Conservation (phyloP, 140 eudicot species). For the Ambrosia hybrid region DNA sequence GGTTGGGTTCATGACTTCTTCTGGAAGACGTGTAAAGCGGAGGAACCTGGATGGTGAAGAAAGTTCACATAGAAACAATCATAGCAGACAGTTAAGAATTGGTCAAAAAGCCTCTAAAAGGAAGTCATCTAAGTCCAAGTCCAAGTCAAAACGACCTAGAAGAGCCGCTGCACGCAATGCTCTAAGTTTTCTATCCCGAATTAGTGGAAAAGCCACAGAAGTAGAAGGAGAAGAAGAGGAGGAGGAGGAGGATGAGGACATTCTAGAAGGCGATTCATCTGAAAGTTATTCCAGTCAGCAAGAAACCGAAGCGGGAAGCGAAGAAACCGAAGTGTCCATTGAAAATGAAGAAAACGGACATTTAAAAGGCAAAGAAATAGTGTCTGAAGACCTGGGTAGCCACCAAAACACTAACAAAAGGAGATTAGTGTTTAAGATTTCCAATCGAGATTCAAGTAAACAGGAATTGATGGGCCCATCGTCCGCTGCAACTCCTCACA, state of each 20-base stretch:
- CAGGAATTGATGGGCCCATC: conserved; percentile 54
- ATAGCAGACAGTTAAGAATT: conserved; percentile 49
- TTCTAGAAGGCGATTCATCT: conserved; percentile 50
- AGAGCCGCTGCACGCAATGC: conserved; percentile 98
- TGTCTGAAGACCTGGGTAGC: conserved; percentile 38
- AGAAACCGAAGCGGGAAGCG: conserved; percentile 68
- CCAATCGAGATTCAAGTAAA: conserved; percentile 56
- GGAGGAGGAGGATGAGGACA: conserved; percentile 41
- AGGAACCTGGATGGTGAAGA: conserved; percentile 86
- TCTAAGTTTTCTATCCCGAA: conserved; percentile 65
- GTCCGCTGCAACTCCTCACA: conserved; percentile 31
- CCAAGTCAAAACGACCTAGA: conserved; percentile 73
- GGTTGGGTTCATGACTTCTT: conserved; percentile 85
- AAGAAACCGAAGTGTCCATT: conserved; percentile 62
- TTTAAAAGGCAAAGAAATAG: conserved; percentile 73
- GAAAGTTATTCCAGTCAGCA: conserved; percentile 69
- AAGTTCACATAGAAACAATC: conserved; percentile 39
- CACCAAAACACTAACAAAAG: conserved; percentile 40
- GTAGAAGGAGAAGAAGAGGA: conserved; percentile 58
- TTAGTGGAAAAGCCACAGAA: conserved; percentile 73
- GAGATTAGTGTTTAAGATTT: conserved; percentile 66
- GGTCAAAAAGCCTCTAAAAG: conserved; percentile 57
- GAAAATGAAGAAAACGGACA: conserved; percentile 42
- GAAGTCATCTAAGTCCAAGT: conserved; percentile 52
- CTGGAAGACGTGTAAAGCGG: conserved; percentile 96